Percentiles rank a stretch among this genome's conserved stretches.
Evolutionary conservation across 257 asterid genomes (phyloP).

Genomic region (Verbena officinalis): DNA sequence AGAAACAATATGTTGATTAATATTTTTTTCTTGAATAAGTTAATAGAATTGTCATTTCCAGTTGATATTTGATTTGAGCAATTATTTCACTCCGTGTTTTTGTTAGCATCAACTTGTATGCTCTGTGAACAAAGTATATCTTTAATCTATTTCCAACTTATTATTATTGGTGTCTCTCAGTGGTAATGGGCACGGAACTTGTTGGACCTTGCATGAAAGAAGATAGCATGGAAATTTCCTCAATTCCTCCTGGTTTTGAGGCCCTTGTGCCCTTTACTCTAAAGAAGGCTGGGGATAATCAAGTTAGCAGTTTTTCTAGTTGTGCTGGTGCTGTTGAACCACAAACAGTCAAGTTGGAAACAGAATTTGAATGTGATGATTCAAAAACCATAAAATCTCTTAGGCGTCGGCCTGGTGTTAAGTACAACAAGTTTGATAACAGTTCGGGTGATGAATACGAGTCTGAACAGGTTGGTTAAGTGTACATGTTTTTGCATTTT

Average conservation of each 20-base stretch:
- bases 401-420: conserved; percentile 60
- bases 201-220: conserved; percentile 69
- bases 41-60: not conserved
- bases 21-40: not conserved
- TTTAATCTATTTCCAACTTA: conserved; percentile 20
- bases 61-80: conserved; percentile 9
- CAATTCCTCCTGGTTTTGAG: conserved; percentile 97
- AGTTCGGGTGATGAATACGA: conserved; percentile 74
- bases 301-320: conserved; percentile 38
- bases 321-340: conserved; percentile 43
- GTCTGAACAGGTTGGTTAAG: conserved; percentile 60
- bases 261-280: conserved; percentile 69
- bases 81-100: conserved; percentile 3
- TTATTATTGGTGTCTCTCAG: conserved; percentile 36
- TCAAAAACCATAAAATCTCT: conserved; percentile 45
- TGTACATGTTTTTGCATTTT: conserved; percentile 13
- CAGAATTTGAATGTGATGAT: conserved; percentile 46
- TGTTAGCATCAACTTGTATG: conserved; percentile 9
- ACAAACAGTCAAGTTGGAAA: conserved; percentile 41
- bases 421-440: conserved; percentile 51
- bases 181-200: conserved; percentile 75
- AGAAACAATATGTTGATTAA: not conserved
- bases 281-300: conserved; percentile 54
- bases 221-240: conserved; percentile 69
- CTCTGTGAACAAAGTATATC: not conserved